phyloP scores from a whole-genome alignment of 352 stramenopile genomes.

The Phytophthora lateralis region DNA sequence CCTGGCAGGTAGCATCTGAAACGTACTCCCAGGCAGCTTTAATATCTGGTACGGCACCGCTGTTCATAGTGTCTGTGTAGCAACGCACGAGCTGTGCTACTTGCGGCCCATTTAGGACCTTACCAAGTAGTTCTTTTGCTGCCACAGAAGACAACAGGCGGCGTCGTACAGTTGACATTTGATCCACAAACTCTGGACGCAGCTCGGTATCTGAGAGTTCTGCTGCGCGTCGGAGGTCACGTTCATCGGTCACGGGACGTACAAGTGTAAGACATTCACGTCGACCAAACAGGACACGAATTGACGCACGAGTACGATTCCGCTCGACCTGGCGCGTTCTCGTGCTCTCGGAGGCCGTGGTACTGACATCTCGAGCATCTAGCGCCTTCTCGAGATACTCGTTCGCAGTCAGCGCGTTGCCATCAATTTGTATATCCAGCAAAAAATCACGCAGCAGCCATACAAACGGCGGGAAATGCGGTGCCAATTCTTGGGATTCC shows the following conservation, averaged over 20 bases:
- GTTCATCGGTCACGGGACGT: slow-evolving; percentile 73
- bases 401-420: slow-evolving; percentile 57
- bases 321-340: slow-evolving; percentile 61
- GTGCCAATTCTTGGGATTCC: slow-evolving; percentile 61
- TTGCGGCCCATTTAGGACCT: slow-evolving; percentile 66
- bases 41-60: slow-evolving; percentile 76
- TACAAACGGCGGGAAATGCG: slow-evolving; percentile 84
- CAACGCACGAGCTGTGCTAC: slow-evolving; percentile 64
- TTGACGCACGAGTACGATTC: slow-evolving; percentile 68
- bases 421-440: slow-evolving; percentile 79
- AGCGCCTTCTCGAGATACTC: slow-evolving; percentile 84
- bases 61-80: slow-evolving; percentile 85
- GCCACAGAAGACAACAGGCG: slow-evolving; percentile 54
- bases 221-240: slow-evolving; percentile 59
- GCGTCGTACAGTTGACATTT: slow-evolving; percentile 64
- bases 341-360: slow-evolving; percentile 34
- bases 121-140: slow-evolving; percentile 73
- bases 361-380: slow-evolving; percentile 50
- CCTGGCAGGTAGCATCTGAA: slow-evolving; percentile 76
- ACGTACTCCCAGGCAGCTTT: slow-evolving; percentile 87
- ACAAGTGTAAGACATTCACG: slow-evolving; percentile 83
- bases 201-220: slow-evolving; percentile 58
- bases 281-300: slow-evolving; percentile 74
- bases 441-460: slow-evolving; percentile 87
- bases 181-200: slow-evolving; percentile 75